phyloP scores from a whole-genome alignment of 1,284 basidiomycete genomes.

The Microbotryum lychnidis-dioicae region DNA sequence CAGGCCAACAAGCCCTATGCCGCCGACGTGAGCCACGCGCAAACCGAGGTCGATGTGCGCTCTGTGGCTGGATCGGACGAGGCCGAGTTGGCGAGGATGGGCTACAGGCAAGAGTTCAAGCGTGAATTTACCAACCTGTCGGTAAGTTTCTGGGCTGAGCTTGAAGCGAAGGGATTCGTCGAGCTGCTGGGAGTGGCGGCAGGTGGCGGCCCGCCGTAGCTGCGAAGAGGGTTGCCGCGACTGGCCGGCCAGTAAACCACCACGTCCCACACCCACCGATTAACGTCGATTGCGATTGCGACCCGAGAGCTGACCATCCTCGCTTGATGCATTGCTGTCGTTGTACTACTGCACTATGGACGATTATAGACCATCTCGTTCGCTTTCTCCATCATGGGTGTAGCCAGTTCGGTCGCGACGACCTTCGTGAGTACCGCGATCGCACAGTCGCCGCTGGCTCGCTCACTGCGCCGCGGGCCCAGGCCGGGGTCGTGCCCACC shows the following conservation, averaged over 20 bases:
- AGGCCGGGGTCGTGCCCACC: too few species aligned
- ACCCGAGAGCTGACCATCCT: background rate
- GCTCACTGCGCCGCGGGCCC: too few species aligned
- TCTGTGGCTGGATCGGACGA: constrained; percentile 7
- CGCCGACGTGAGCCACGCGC: too few species aligned
- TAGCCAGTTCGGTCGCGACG: constrained; percentile 69
- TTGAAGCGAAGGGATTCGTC: background rate
- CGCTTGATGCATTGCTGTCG: background rate
- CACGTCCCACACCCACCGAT: background rate
- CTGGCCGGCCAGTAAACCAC: too few species aligned
- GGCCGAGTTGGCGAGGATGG: constrained; percentile 15
- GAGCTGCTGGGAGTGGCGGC: background rate
- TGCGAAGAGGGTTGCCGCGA: background rate
- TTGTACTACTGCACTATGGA: background rate
- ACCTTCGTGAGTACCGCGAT: constrained; percentile 48
- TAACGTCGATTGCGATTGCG: background rate
- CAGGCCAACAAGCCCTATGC: too few species aligned
- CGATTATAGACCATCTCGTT: constrained; percentile 54
- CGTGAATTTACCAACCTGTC: constrained; percentile 72
- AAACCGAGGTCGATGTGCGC: too few species aligned
- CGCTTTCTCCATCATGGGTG: constrained; percentile 66
- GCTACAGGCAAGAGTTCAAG: constrained; percentile 49
- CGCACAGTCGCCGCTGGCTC: too few species aligned
- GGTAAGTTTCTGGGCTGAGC: constrained; percentile 41
- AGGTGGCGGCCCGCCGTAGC: background rate